A percentile compares a stretch with the other conserved stretches of the same genome.
Evolutionary conservation across 148 eudicot genomes (phyloP).

Genomic region (Camellia japonica): DNA sequence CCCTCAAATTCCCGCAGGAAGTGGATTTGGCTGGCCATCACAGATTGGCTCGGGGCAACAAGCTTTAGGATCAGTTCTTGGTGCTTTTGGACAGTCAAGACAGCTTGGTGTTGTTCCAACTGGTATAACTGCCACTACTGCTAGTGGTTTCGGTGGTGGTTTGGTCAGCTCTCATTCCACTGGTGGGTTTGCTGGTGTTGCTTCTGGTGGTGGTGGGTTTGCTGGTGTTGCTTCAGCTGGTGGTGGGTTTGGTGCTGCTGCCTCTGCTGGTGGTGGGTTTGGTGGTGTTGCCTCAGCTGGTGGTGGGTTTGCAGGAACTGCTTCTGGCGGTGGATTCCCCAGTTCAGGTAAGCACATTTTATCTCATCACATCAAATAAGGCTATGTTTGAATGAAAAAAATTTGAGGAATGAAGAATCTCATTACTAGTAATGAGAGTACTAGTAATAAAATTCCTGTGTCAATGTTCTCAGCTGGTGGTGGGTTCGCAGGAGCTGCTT

Average conservation of each 20-base stretch:
- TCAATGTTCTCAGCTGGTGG: conserved; percentile 31
- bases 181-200: conserved; percentile 43
- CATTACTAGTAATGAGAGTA: too few relatives aligned
- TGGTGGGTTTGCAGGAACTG: conserved; percentile 27
- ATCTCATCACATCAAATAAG: conserved; percentile 4
- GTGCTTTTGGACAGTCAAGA: conserved; percentile 95
- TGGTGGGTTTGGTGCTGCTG: conserved; percentile 43
- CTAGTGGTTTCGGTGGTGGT: conserved; percentile 51
- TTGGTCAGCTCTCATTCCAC: conserved; percentile 27
- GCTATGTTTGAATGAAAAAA: too few relatives aligned
- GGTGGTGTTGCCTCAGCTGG: conserved; percentile 27
- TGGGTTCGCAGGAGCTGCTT: conserved; percentile 40
- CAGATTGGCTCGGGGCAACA: conserved; percentile 82
- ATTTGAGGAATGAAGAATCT: too few relatives aligned
- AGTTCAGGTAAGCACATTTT: conserved; percentile 20
- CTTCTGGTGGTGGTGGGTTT: conserved; percentile 48
- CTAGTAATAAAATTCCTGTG: too few relatives aligned
- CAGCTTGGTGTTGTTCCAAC: conserved; percentile 69
- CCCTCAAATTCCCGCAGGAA: conserved; percentile 42
- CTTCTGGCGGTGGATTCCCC: conserved; percentile 36
- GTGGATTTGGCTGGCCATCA: conserved; percentile 77
- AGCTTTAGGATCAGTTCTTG: conserved; percentile 92
- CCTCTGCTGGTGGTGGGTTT: conserved; percentile 52
- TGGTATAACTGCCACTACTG: conserved; percentile 38
- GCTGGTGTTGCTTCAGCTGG: conserved; percentile 36